Percentiles rank a stretch among this genome's conserved stretches.
Evolutionary conservation across 2,329 filamentous ascomycete species (phyloP).

Genomic region (Domatiomyces globalis): DNA sequence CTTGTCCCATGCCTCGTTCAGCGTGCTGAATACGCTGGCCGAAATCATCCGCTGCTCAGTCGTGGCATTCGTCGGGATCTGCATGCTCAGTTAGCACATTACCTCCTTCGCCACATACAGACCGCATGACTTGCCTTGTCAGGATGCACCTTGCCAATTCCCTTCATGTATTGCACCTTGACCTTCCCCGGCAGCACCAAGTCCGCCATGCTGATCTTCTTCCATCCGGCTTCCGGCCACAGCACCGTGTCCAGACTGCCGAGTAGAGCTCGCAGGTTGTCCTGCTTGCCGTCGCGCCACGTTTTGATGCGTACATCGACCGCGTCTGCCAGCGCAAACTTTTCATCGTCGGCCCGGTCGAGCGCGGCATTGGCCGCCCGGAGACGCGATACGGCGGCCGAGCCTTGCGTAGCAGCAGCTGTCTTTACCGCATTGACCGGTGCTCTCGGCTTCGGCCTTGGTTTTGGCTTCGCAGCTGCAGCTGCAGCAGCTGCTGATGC

Average conservation of each 20-base stretch:
- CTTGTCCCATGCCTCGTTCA: slow-evolving; percentile 57
- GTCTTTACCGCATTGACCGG: slow-evolving; percentile 19
- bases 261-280: slow-evolving; percentile 78
- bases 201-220: slow-evolving; percentile 89
- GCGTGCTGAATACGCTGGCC: slow-evolving; percentile 47
- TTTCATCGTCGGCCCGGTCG: slow-evolving; percentile 79
- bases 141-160: slow-evolving; percentile 94
- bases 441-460: slow-evolving; percentile 42
- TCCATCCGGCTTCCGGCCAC: slow-evolving; percentile 89
- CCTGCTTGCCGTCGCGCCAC: slow-evolving; percentile 84
- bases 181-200: slow-evolving; percentile 86
- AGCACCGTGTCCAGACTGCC: slow-evolving; percentile 77
- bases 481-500: slow-evolving; percentile 27
- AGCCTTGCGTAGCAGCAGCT: slow-evolving; percentile 26
- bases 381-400: slow-evolving; percentile 68
- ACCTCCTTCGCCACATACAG: not conserved
- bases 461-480: slow-evolving; percentile 20
- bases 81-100: not conserved
- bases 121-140: slow-evolving; percentile 59
- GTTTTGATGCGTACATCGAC: slow-evolving; percentile 65
- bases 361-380: slow-evolving; percentile 74
- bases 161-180: slow-evolving; percentile 94
- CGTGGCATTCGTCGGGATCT: slow-evolving; percentile 50
- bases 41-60: slow-evolving; percentile 55
- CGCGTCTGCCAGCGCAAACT: slow-evolving; percentile 71